Evolutionary conservation across 2,329 filamentous ascomycete genomes (phyloP), one percentile per base, ranked within the genome.

Genomic region (Diaporthe australafricana): DNA sequence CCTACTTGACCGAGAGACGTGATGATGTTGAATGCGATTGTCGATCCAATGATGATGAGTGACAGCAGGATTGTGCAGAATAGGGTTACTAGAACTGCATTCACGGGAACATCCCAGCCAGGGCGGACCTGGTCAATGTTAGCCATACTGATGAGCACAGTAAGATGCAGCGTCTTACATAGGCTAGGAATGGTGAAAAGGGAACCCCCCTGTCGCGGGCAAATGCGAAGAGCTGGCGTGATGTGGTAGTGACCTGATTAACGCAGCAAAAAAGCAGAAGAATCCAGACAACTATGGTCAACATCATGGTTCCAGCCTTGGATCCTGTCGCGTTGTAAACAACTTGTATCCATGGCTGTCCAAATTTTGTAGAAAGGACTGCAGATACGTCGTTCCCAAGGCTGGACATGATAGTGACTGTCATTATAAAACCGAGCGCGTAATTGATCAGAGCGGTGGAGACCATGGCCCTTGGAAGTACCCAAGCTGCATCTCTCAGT

Each of bases 151-250:
- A 63, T 20, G 42, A 25, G 16, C 47, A 35, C 0, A 27, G 17
- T 4, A 9, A 22, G 22, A 62, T 20, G 1, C 17, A 17, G 42
- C 42, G 32, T 35, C 57, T 25, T 62, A 48, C 57, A 25, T 63
- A 48, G 20, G 42, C 42, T 35, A 63, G 27, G 20, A 35, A 35
- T 48, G 57, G 27, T 17, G 57, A 62, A n/a, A 63, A 63, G 0
- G 42, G 42, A 48, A 63, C 8, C 1, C 27, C 57, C 4, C 27
- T 48, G 17, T 63, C 27, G 5, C 42, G 42, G 16, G 57, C 42
- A 48, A 63, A 62, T 6, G 57, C 57, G 25, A 62, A 62, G 57
- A 62, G 57, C 57, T 62, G 57, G 27, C 57, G 57, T 32, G 57
- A 62, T 22, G 40, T n/a, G 20, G 57, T 62, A 16, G 57, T 62